Evolutionary conservation across 257 asterid genomes (phyloP), one percentile per base, ranked within the genome.

Genomic region (Gentiana straminea): DNA sequence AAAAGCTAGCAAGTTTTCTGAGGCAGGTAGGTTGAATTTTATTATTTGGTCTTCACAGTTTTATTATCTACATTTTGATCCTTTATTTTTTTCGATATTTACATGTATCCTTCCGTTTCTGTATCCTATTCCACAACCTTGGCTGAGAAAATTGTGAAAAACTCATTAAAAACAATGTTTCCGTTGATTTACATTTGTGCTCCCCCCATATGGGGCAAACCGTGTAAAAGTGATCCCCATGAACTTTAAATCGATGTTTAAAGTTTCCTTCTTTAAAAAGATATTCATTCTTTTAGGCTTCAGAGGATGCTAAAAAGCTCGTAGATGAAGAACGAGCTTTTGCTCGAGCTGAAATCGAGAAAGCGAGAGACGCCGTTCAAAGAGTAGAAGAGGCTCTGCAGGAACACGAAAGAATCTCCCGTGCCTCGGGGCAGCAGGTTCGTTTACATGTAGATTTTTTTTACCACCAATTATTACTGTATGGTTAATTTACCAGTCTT

Each of bases 371-470:
- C 54, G 94, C 95, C 44, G 98, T 90, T 60, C 98, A 86, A 79
- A 82, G 94, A 77, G 96, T 90, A 59, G 98, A 86, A 75, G 96
- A 90, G 72, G 91, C 98, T 67, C 95, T 90, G 73, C 89, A 84
- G 71, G 96, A 86, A 68, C 95, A 86, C 58, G 98, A 90, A 68
- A 80, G 68, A 32, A 76, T 82, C 76, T 80, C 96, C 15, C 75
- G 81, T 70, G 91, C 96, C 64, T 66, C 86, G 35, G 97, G 97
- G 53, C 84, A 86, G 61, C 97, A 90, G 96, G 97, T 90, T 60
- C 49, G 36, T 12, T 61, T 49, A 0, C 46, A 41, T 41, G 24
- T 24, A 24, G 24, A 24, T 24, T 24, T 24, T 24, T 24, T 24
- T 24, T 24, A 10, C 11, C 51, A n/a, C 6, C 37, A 49, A 6